Conservation (phyloP, 106 monocot genomes). For the Vanilla planifolia region DNA sequence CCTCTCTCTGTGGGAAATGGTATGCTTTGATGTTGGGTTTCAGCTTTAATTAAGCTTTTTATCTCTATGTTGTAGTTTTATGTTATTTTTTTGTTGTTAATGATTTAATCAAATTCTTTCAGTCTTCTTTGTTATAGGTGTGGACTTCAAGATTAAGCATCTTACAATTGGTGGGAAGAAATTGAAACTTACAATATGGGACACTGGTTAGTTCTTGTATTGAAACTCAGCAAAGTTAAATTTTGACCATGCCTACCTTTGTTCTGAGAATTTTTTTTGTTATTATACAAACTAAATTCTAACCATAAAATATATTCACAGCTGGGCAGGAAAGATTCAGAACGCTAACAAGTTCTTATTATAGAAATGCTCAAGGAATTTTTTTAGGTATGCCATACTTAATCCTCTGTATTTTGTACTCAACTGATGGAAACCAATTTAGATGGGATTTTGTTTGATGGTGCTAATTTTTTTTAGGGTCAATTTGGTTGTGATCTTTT, state of each 20-base stretch:
- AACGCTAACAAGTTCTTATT: constrained; percentile 48
- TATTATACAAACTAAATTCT: neutral
- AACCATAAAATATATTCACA: constrained; percentile 16
- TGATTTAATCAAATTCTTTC: neutral
- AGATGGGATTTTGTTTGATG: too few relatives aligned
- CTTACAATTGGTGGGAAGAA: constrained; percentile 60
- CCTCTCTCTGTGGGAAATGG: too few relatives aligned
- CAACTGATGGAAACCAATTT: too few relatives aligned
- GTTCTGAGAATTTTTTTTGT: neutral
- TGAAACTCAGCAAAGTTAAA: neutral
- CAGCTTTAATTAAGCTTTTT: neutral
- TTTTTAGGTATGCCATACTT: constrained; percentile 33
- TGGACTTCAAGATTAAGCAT: constrained; percentile 67
- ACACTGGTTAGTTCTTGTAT: constrained; percentile 45
- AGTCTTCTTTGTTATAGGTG: constrained; percentile 22
- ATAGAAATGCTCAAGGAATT: constrained; percentile 57
- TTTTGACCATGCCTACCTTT: neutral
- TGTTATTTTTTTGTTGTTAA: neutral
- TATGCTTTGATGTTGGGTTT: neutral
- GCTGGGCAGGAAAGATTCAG: constrained; percentile 60
- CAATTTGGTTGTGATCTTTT: too few relatives aligned
- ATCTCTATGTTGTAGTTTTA: neutral
- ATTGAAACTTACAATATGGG: constrained; percentile 85
- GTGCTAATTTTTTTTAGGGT: too few relatives aligned
- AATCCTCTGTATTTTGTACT: neutral